These are phyloP conservation scores for Sclerotinia sclerotiorum DNA, from an alignment of 2,329 filamentous ascomycete species.

Conservation along the genomic window DNA sequence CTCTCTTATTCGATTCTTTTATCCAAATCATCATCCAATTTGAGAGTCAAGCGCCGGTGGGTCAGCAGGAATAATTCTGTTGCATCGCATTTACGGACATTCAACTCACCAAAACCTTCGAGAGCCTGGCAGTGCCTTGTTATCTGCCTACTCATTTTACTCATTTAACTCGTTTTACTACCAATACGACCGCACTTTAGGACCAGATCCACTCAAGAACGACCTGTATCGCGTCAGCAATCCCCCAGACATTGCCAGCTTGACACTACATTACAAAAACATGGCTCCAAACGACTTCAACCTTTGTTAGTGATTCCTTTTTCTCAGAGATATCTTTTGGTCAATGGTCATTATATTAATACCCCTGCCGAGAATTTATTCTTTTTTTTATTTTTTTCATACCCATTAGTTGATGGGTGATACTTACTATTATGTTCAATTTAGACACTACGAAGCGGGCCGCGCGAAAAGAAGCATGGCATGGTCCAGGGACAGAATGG, in stretches of 20 bases:
- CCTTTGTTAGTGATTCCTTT: constrained; percentile 9
- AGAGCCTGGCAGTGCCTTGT: background rate
- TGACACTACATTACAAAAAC: background rate
- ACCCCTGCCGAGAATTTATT: no score
- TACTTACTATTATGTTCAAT: constrained; percentile 28
- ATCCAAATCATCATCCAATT: background rate
- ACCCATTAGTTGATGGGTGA: background rate
- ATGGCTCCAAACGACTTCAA: constrained; percentile 10
- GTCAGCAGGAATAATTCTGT: background rate
- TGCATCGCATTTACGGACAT: background rate
- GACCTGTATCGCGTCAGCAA: background rate
- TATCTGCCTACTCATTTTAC: background rate
- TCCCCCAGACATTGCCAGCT: background rate
- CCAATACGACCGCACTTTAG: background rate
- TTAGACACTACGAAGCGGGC: constrained; percentile 36
- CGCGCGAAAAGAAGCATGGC: constrained; percentile 40
- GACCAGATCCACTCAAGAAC: background rate
- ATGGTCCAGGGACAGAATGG: constrained; percentile 30
- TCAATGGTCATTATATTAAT: background rate
- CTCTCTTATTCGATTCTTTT: background rate
- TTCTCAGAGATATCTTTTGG: background rate
- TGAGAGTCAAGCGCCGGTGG: background rate
- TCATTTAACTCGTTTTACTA: background rate
- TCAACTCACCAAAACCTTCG: background rate
- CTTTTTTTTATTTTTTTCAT: background rate